Conservation (phyloP, 345 rosid genomes). For the Geranium brycei region DNA sequence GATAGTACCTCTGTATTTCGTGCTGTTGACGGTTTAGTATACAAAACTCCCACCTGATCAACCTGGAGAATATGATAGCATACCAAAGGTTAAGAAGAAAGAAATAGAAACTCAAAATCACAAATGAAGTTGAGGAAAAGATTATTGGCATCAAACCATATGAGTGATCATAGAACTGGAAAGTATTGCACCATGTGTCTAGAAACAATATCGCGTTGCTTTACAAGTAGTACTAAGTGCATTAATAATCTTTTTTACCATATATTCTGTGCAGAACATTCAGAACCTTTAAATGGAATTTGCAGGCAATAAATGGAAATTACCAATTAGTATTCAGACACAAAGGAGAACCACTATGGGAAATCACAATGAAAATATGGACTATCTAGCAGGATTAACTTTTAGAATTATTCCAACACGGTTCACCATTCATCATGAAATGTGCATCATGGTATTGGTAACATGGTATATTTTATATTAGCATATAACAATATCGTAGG, state of each 20-base stretch:
- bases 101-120: neutral
- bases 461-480: neutral
- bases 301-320: neutral
- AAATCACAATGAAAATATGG: neutral
- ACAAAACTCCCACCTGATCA: constrained; percentile 42
- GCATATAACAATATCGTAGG: neutral
- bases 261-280: neutral
- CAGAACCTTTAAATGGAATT: neutral
- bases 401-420: neutral
- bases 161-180: neutral
- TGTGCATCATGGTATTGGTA: neutral
- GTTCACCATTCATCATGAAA: neutral
- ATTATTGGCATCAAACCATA: neutral
- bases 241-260: neutral
- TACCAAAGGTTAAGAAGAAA: neutral
- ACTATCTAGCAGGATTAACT: neutral
- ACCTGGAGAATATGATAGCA: constrained; percentile 32
- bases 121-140: neutral
- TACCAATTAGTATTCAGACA: neutral
- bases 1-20: constrained; percentile 41
- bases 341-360: neutral
- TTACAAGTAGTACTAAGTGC: neutral
- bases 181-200: neutral
- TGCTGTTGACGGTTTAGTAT: constrained; percentile 29
- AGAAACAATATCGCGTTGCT: neutral